These are phyloP conservation scores for Candida succiphila DNA, from an alignment of 805 yeast species.

Conservation along the genomic window DNA sequence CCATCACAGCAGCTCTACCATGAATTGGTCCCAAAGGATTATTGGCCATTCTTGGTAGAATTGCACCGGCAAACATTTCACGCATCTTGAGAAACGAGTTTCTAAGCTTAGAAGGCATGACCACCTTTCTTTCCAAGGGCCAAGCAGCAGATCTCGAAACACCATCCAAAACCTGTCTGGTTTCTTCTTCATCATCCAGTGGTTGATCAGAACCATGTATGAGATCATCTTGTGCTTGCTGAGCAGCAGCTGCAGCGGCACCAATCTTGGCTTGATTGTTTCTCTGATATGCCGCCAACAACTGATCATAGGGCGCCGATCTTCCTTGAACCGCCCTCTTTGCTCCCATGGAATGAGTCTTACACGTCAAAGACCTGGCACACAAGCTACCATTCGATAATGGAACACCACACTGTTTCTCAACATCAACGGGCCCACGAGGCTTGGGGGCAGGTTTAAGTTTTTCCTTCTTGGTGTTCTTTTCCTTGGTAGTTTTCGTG, in stretches of 20 bases:
- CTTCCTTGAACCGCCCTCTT: slow-evolving; percentile 92
- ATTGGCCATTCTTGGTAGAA: slow-evolving; percentile 49
- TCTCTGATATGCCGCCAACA: slow-evolving; percentile 83
- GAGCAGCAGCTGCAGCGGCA: slow-evolving; percentile 70
- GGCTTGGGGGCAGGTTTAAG: slow-evolving; percentile 39
- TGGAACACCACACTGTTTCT: slow-evolving; percentile 92
- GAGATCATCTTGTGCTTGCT: slow-evolving; percentile 63
- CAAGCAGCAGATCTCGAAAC: slow-evolving; percentile 69
- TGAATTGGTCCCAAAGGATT: slow-evolving; percentile 65
- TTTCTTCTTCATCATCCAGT: slow-evolving; percentile 84
- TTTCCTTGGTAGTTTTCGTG: slow-evolving; percentile 1
- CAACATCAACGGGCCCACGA: slow-evolving; percentile 83
- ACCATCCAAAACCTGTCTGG: slow-evolving; percentile 85
- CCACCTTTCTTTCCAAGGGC: slow-evolving; percentile 71
- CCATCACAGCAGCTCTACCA: slow-evolving; percentile 71
- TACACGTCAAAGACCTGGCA: slow-evolving; percentile 93
- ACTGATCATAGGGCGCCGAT: slow-evolving; percentile 82
- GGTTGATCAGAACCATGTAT: slow-evolving; percentile 36
- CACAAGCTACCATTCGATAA: slow-evolving; percentile 92
- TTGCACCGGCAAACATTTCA: slow-evolving; percentile 87
- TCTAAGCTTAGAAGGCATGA: slow-evolving; percentile 62
- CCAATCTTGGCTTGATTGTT: slow-evolving; percentile 87
- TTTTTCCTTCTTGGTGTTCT: slow-evolving; percentile 17
- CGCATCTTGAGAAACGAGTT: slow-evolving; percentile 76
- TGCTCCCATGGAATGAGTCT: slow-evolving; percentile 98